These are phyloP conservation scores for Parietaria judaica DNA, from an alignment of 306 rosid species.

Conservation along the genomic window DNA sequence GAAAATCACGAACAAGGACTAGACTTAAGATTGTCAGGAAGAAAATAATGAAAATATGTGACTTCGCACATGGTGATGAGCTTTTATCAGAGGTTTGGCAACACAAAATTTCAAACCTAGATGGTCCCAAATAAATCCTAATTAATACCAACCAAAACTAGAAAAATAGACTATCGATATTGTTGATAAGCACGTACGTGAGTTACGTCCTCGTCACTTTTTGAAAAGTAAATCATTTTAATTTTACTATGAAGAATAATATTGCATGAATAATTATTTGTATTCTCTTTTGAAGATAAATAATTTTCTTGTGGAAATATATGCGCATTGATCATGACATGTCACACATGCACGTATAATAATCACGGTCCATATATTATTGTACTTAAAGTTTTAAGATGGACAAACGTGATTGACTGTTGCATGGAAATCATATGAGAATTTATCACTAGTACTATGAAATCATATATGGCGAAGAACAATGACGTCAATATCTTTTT, in stretches of 20 bases:
- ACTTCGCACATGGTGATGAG: constrained; percentile 5
- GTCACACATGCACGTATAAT: not conserved
- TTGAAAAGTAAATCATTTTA: not conserved
- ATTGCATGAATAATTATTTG: not conserved
- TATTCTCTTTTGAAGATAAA: not conserved
- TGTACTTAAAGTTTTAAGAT: constrained; percentile 8
- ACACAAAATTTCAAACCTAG: constrained; percentile 8
- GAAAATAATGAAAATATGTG: not conserved
- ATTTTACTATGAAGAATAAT: not conserved
- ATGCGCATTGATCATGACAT: constrained; percentile 1
- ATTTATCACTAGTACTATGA: not conserved
- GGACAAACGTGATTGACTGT: not conserved
- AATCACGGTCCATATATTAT: not conserved
- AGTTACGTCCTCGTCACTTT: constrained; percentile 12
- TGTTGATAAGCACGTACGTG: not conserved
- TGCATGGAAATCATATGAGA: constrained; percentile 7
- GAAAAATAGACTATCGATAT: not conserved
- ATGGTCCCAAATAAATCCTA: constrained; percentile 5
- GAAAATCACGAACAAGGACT: not conserved
- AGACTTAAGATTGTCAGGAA: constrained; percentile 3
- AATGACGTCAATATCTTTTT: not conserved
- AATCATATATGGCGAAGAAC: not conserved
- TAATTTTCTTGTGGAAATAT: constrained; percentile 5
- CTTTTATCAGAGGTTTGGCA: not conserved
- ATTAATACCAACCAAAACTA: constrained; percentile 10